These are phyloP conservation scores for Singerocomus inundabilis DNA, from an alignment of 1,284 basidiomycete genomes.

Conservation along the genomic window DNA sequence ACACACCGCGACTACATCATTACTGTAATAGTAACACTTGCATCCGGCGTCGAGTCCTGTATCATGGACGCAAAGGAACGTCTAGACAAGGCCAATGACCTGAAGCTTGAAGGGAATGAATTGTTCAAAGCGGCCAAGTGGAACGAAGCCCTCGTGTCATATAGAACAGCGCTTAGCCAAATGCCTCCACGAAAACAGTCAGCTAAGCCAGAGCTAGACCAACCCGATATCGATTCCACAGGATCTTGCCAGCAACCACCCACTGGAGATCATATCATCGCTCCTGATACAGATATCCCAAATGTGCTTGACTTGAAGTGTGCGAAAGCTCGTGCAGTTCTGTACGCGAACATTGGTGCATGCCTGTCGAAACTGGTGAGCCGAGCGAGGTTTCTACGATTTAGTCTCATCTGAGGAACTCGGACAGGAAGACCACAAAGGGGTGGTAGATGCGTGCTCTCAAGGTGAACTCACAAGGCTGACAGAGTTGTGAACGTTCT, in stretches of 20 bases:
- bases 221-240: conserved; percentile 11
- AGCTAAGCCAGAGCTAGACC: conserved; percentile 13
- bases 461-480: conserved; percentile 47
- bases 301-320: conserved; percentile 42
- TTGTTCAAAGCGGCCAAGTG: conserved; percentile 53
- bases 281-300: conserved; percentile 3
- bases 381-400: conserved; percentile 1
- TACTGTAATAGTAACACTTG: too few species aligned
- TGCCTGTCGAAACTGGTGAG: conserved; percentile 74
- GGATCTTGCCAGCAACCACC: conserved; percentile 21
- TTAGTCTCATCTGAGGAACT: conserved; percentile 7
- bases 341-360: conserved; percentile 81
- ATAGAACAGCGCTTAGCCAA: conserved; percentile 55
- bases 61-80: conserved; percentile 35
- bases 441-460: conserved; percentile 74
- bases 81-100: conserved; percentile 51
- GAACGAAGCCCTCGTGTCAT: conserved; percentile 64
- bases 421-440: conserved; percentile 69
- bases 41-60: background rate
- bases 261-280: conserved; percentile 1
- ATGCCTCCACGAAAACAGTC: conserved; percentile 47
- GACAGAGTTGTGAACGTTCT: background rate
- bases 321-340: conserved; percentile 58
- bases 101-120: conserved; percentile 61
- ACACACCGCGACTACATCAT: background rate